Conservation (phyloP, 257 asterid genomes). For the Gynochthodes officinalis region DNA sequence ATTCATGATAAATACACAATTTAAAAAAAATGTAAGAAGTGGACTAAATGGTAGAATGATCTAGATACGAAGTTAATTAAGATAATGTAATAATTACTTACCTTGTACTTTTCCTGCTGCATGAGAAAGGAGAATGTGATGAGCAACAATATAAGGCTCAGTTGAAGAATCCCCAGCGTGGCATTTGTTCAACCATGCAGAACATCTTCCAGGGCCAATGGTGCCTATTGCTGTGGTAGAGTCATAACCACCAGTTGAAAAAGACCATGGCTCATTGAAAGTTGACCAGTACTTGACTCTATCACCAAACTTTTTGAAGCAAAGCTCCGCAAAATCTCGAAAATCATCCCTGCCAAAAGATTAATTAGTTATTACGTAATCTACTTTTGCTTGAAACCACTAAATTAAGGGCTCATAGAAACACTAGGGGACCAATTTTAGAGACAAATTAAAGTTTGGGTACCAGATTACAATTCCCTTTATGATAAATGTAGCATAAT, state of each 20-base stretch:
- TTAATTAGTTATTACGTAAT: too few relatives aligned
- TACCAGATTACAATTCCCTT: too few relatives aligned
- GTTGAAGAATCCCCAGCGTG: slow-evolving; percentile 42
- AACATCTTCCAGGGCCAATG: slow-evolving; percentile 60
- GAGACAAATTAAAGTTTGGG: too few relatives aligned
- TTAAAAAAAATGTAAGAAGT: too few relatives aligned
- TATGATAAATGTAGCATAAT: too few relatives aligned
- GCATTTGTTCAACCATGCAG: slow-evolving; percentile 40
- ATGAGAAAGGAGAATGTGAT: slow-evolving; percentile 49
- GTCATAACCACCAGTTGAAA: slow-evolving; percentile 44
- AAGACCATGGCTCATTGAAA: slow-evolving; percentile 48
- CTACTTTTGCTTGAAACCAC: too few relatives aligned
- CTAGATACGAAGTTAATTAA: too few relatives aligned
- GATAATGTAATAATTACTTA: neutral
- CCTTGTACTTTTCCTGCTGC: slow-evolving; percentile 48
- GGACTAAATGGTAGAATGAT: too few relatives aligned
- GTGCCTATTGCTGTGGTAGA: slow-evolving; percentile 22
- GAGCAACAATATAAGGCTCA: slow-evolving; percentile 63
- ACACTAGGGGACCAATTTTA: neutral
- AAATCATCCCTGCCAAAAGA: slow-evolving; percentile 46
- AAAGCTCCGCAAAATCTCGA: slow-evolving; percentile 45
- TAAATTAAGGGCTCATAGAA: neutral
- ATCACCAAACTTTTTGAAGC: slow-evolving; percentile 67
- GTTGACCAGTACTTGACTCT: slow-evolving; percentile 64
- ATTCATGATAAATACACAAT: too few relatives aligned